Percentiles rank a stretch among this genome's conserved stretches.
Evolutionary conservation across 192 early-diverging fungal genomes (phyloP).

Genomic region (Thoreauomyces humboldtii): DNA sequence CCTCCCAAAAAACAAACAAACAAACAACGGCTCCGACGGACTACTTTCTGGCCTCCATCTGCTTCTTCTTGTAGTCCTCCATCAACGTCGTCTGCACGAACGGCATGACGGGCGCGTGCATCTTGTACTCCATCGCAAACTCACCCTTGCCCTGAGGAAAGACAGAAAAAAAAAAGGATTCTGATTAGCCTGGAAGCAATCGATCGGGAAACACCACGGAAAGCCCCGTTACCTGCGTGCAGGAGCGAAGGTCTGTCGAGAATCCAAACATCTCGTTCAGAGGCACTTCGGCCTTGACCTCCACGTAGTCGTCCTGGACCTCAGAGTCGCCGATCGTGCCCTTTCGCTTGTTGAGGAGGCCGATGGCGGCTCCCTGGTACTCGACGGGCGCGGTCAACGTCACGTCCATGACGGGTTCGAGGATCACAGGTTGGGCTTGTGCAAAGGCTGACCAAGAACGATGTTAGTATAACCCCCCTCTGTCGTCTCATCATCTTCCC

Average conservation of each 20-base stretch:
- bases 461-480: too few species aligned
- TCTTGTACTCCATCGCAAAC: constrained; percentile 96
- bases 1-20: too few species aligned
- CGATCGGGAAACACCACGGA: not conserved
- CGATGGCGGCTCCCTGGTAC: constrained; percentile 89
- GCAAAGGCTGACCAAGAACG: constrained; percentile 75
- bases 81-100: constrained; percentile 85
- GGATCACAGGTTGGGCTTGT: constrained; percentile 75
- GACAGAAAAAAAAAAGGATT: constrained; percentile 6
- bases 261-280: constrained; percentile 99
- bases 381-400: constrained; percentile 84
- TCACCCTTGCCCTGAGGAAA: constrained; percentile 88
- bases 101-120: constrained; percentile 67
- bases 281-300: constrained; percentile 81
- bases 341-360: constrained; percentile 94
- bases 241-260: constrained; percentile 89
- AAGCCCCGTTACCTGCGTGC: constrained; percentile 49
- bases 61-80: constrained; percentile 74
- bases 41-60: constrained; percentile 10
- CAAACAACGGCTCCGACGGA: too few species aligned
- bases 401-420: constrained; percentile 98
- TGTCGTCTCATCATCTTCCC: too few species aligned
- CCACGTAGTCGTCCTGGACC: constrained; percentile 88
- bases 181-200: too few species aligned
- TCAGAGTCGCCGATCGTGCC: constrained; percentile 92